A percentile compares a stretch with the other conserved stretches of the same genome.
phyloP scores from a whole-genome alignment of 1,139 yeast species.

The Kazachstania sp. region DNA sequence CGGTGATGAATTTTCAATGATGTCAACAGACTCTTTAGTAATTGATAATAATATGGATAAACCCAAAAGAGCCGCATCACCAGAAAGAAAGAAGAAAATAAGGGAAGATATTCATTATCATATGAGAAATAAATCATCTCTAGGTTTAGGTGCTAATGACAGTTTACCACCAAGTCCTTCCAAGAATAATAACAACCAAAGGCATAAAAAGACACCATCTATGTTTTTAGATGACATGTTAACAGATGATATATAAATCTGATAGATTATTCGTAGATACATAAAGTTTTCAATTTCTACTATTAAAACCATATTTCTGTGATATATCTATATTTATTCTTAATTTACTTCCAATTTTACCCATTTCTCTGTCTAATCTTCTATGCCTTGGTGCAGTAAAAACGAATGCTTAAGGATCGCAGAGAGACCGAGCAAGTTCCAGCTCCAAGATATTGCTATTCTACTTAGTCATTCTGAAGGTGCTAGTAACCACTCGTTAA shows the following conservation, averaged over 20 bases:
- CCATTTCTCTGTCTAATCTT: too few species aligned
- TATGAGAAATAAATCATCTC: conserved; percentile 19
- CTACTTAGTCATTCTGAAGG: too few species aligned
- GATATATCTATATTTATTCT: too few species aligned
- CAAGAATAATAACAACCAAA: conserved; percentile 1
- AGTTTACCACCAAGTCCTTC: conserved; percentile 3
- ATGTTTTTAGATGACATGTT: conserved; percentile 51
- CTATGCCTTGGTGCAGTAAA: too few species aligned
- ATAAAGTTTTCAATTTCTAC: too few species aligned
- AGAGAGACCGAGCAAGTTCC: too few species aligned
- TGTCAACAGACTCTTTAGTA: conserved; percentile 1
- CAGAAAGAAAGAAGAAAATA: conserved; percentile 21
- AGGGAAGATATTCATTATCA: conserved; percentile 15
- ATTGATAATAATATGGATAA: conserved; percentile 8
- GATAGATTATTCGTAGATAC: neutral
- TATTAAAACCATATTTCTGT: too few species aligned
- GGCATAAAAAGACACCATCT: conserved; percentile 39
- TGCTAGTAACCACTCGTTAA: too few species aligned
- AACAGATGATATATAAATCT: conserved; percentile 27
- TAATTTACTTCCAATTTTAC: too few species aligned
- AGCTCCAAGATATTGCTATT: too few species aligned
- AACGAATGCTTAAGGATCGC: too few species aligned
- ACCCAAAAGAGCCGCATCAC: conserved; percentile 27
- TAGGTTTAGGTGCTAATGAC: conserved; percentile 8
- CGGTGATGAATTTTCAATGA: neutral